Evolutionary conservation across 1,284 basidiomycete genomes (phyloP).

Genomic region (Vanrija sp.): DNA sequence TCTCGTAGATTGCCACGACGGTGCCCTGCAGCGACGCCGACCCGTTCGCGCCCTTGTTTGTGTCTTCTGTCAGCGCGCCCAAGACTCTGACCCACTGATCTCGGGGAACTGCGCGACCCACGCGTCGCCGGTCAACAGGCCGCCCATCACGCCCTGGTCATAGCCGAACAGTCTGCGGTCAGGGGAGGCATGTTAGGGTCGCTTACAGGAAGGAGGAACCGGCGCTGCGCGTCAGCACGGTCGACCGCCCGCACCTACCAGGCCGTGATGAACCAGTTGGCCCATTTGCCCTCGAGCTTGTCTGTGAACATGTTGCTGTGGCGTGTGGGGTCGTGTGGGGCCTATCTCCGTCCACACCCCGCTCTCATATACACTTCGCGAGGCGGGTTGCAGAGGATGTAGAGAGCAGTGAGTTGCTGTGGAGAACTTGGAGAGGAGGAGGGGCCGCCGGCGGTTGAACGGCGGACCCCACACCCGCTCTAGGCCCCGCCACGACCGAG

Average conservation of each 20-base stretch:
- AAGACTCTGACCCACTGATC: conserved; percentile 8
- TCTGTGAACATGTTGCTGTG: too few species aligned
- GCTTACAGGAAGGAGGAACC: neutral
- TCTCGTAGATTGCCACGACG: conserved; percentile 23
- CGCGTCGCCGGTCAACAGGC: conserved; percentile 34
- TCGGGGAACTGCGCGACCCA: conserved; percentile 20
- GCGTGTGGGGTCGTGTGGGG: too few species aligned
- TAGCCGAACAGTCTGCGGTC: conserved; percentile 34
- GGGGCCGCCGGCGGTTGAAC: too few species aligned
- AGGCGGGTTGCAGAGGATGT: neutral
- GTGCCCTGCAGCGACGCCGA: conserved; percentile 30
- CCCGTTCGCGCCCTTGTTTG: conserved; percentile 9
- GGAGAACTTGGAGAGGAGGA: too few species aligned
- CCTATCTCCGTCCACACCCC: too few species aligned
- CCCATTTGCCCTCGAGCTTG: too few species aligned
- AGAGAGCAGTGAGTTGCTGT: neutral
- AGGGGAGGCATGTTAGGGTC: neutral
- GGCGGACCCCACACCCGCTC: too few species aligned
- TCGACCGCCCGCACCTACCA: neutral
- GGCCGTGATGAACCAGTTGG: neutral
- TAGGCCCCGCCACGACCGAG: too few species aligned
- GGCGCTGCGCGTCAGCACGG: neutral
- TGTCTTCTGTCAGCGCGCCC: conserved; percentile 5
- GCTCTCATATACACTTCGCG: neutral
- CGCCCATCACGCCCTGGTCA: conserved; percentile 49